Evolutionary conservation across 2,329 filamentous ascomycete genomes (phyloP), one percentile per base, ranked within the genome.

Genomic region (Ophiostoma triangulosporum): DNA sequence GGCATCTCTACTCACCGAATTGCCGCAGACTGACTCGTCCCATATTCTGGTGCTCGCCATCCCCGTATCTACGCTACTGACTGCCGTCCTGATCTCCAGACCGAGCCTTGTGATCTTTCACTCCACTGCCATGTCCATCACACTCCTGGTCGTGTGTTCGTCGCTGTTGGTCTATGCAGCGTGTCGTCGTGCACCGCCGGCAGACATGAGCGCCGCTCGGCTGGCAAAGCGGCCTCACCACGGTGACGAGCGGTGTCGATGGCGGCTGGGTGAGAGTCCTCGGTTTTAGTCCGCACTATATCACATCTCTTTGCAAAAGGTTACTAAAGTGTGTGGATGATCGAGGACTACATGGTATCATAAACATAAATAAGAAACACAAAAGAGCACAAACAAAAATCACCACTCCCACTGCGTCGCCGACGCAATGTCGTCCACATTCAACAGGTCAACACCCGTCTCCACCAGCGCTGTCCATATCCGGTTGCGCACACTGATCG

Each of bases 401-500:
- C n/a, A n/a, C 57, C 59, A 60, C 38, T 60, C 56, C n/a, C 24
- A 24, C 38, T 43, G 51, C 1, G 58, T 27, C 5, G 60, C 60
- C 3, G 51, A 53, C 20, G 48, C 33, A 17, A 60, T 51, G 66
- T 84, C 80, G 70, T 84, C 81, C 0, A 76, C 80, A 64, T 83
- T 84, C 50, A 85, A 60, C 54, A 84, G 62, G 55, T 75, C 75
- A n/a, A 79, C 77, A 0, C 78, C 79, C 55, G 76, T 76, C 50
- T 73, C 68, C 58, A 74, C 69, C 56, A 84, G 63, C 5, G 69
- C 71, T 57, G 72, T 67, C 81, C 81, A 84, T 4, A 81, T 65
- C 9, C 69, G 66, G 62, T 83, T 78, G 24, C 81, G 66, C 22
- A 72, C 75, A n/a, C 73, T 70, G 27, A 83, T 65, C 0, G 79